Conservation (phyloP, 2,329 filamentous ascomycete species). For the Emmonsiellopsis sp. region DNA sequence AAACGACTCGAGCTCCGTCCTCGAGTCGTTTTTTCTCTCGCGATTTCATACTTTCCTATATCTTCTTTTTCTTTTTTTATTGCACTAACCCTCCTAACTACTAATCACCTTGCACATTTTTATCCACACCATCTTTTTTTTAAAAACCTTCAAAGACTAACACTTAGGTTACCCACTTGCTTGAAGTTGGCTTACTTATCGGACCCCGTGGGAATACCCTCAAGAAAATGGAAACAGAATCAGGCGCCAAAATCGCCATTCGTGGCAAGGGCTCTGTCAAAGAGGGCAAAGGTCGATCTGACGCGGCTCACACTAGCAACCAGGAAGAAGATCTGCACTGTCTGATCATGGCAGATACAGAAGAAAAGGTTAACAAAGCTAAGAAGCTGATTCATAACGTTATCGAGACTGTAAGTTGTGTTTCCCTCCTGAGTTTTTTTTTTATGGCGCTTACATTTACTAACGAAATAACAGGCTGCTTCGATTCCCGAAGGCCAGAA, state of each 20-base stretch:
- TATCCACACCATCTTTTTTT: conserved; percentile 14
- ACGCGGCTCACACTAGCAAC: conserved; percentile 98
- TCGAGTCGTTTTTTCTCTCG: conserved; percentile 28
- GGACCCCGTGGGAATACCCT: conserved; percentile 98
- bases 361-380: conserved; percentile 98
- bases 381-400: conserved; percentile 98
- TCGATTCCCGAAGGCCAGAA: conserved; percentile 98
- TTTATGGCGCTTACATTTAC: conserved; percentile 2
- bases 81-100: conserved; percentile 12
- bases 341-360: conserved; percentile 98
- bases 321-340: conserved; percentile 99
- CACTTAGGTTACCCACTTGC: conserved; percentile 64
- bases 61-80: conserved; percentile 14
- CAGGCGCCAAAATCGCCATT: conserved; percentile 96
- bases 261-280: conserved; percentile 99
- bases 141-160: conserved; percentile 58
- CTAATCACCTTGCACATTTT: conserved; percentile 6
- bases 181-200: conserved; percentile 99
- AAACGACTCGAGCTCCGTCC: conserved; percentile 12
- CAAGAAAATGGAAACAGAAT: conserved; percentile 99
- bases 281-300: conserved; percentile 97
- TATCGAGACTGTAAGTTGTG: conserved; percentile 81
- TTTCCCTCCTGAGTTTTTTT: neutral
- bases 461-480: conserved; percentile 61
- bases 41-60: conserved; percentile 26